phyloP scores from a whole-genome alignment of 176 grass and related monocot genomes.

The Carex cristatella region DNA sequence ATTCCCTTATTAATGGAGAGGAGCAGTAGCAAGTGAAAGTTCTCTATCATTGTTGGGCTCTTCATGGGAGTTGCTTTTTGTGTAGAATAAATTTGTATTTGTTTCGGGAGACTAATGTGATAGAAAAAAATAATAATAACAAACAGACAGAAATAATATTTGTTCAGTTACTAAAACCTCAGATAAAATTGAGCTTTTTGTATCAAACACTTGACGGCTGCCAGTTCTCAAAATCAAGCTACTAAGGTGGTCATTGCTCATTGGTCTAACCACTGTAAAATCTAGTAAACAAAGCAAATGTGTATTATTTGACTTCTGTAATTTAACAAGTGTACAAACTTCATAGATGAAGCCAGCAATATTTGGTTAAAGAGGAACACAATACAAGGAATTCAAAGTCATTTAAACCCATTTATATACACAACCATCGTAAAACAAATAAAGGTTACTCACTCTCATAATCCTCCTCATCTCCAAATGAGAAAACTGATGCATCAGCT shows the following conservation, averaged over 20 bases:
- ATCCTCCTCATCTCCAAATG: slow-evolving; percentile 89
- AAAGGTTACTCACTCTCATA: slow-evolving; percentile 69
- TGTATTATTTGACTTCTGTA: background rate
- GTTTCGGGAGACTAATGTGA: background rate
- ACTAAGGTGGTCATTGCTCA: background rate
- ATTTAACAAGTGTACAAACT: slow-evolving; percentile 28
- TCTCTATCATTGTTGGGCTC: background rate
- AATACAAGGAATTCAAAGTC: slow-evolving; percentile 45
- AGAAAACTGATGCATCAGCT: slow-evolving; percentile 83
- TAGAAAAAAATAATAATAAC: background rate
- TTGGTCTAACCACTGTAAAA: background rate
- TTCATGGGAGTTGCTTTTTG: background rate
- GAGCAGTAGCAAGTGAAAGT: background rate
- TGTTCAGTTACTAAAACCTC: background rate
- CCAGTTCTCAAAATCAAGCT: background rate
- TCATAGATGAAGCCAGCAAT: slow-evolving; percentile 30
- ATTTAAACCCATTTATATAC: slow-evolving; percentile 27
- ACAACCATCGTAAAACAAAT: slow-evolving; percentile 18
- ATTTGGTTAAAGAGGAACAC: background rate
- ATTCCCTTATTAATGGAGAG: background rate
- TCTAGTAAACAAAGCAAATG: background rate
- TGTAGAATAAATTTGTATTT: background rate
- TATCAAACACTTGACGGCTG: background rate
- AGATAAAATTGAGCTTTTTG: background rate
- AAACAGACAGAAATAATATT: background rate